Base-by-base conservation (phyloP, 1,284 basidiomycete genomes). In the Trichosporon sp. region DNA sequence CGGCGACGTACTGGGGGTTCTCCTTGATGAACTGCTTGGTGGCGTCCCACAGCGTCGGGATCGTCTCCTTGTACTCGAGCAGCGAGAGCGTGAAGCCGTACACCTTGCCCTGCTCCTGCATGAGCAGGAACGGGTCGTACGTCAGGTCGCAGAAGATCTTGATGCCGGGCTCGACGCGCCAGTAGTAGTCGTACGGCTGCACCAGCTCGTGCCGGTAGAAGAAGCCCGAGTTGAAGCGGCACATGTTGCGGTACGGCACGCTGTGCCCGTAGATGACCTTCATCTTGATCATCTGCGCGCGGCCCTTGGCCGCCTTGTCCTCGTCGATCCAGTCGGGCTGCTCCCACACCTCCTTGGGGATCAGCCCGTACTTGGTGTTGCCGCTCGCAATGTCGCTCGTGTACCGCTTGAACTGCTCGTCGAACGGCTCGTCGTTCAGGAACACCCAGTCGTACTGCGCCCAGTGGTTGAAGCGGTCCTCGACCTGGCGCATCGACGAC, bases 191-290 rank as follows among this genome's bases (percentile, higher is more conserved):
- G 84, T 91, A 95, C 66, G 89, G 86, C 72, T 89, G 87, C 51
- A 95, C 84, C 13, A 95, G 84, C 72, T 89, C 88, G 75, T 95
- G 92, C 51, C 87, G 85, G 83, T 89, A 93, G 84, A 93, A 91
- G 83, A 89, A 93, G 38, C 94, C 94, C 67, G 92, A 93, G 82
- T 97, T 94, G 85, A 90, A 98, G 23, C 96, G 89, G 80, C 95
- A 97, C 93, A 96, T 85, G 76, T 86, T 85, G 23, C 86, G 79
- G 72, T 87, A 87, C 3, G 85, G 84, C 27, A 87, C 85, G 80
- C 80, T 85, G 85, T 91, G 91, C 76, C 93, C 95, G 74, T 97
- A 97, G 65, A 95, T 94, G 74, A 97, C 91, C 69, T 89, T 87
- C 67, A 92, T 86, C 74, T 87, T 85, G n/a, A 88, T 85, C 91